These are phyloP conservation scores for Clarireedia hainanense DNA, from an alignment of 2,329 filamentous ascomycete genomes.

Conservation along the genomic window DNA sequence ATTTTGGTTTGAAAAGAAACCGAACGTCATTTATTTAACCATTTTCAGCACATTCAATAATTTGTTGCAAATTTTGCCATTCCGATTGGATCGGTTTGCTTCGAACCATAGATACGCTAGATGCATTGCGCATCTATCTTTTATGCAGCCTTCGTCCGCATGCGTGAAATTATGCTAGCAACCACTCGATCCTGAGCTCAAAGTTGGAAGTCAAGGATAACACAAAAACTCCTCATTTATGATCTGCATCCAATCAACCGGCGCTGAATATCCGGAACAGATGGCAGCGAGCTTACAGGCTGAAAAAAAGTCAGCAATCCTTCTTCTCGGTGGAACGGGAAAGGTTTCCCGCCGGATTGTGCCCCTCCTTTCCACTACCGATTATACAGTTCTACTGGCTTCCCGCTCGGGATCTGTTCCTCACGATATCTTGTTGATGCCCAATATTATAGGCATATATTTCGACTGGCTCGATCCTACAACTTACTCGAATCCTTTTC, in stretches of 20 bases:
- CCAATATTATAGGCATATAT: conserved; percentile 21
- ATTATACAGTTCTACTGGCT: conserved; percentile 31
- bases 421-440: not conserved
- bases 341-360: conserved; percentile 36
- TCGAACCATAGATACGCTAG: not conserved
- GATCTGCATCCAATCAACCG: not conserved
- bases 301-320: not conserved
- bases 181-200: not conserved
- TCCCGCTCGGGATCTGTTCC: conserved; percentile 31
- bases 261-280: not conserved
- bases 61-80: not conserved
- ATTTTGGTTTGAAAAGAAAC: conserved; percentile 1
- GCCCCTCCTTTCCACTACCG: conserved; percentile 27
- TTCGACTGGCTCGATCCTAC: conserved; percentile 39
- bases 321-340: conserved; percentile 37
- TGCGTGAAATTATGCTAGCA: not conserved
- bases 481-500: conserved; percentile 34
- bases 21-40: not conserved
- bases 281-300: not conserved
- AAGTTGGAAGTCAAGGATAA: not conserved
- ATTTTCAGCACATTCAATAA: not conserved
- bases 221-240: not conserved
- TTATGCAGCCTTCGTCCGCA: not conserved
- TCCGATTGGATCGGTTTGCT: not conserved
- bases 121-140: not conserved